These are phyloP conservation scores for Ammopiptanthus mongolicus DNA, from an alignment of 306 rosid species.

Conservation along the genomic window DNA sequence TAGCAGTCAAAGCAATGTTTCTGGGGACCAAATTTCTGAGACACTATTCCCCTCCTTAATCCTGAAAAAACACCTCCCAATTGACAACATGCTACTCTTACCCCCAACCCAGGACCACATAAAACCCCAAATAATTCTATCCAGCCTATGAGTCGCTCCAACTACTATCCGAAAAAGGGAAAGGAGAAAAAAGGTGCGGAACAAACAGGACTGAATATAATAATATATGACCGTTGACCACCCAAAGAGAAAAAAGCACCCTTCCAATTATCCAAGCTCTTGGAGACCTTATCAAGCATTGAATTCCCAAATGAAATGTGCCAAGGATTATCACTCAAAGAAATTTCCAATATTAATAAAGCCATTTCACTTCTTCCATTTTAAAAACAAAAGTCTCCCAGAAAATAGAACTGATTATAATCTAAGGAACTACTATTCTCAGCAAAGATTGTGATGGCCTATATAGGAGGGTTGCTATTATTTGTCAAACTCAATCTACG, in stretches of 20 bases:
- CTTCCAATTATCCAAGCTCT: not conserved
- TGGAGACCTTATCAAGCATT: not conserved
- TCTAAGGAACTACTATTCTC: not conserved
- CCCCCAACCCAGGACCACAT: not conserved
- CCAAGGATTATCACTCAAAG: not conserved
- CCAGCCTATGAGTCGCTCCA: not conserved
- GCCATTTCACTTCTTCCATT: not conserved
- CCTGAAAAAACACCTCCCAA: no score
- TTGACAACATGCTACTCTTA: not conserved
- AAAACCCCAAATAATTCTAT: not conserved
- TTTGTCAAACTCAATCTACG: not conserved
- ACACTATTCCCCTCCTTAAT: no score
- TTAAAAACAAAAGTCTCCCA: not conserved
- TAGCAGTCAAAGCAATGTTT: no score
- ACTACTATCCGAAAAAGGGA: not conserved
- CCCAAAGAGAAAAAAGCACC: not conserved
- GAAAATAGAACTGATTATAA: conserved; percentile 3
- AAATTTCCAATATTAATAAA: not conserved
- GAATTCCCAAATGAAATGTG: not conserved
- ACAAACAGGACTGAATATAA: not conserved
- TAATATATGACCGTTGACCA: not conserved
- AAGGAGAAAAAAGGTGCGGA: not conserved
- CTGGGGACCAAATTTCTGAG: no score
- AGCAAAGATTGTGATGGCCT: not conserved
- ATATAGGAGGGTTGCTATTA: conserved; percentile 1